These are phyloP conservation scores for Heritiera fomes DNA, from an alignment of 345 rosid species.

Conservation along the genomic window DNA sequence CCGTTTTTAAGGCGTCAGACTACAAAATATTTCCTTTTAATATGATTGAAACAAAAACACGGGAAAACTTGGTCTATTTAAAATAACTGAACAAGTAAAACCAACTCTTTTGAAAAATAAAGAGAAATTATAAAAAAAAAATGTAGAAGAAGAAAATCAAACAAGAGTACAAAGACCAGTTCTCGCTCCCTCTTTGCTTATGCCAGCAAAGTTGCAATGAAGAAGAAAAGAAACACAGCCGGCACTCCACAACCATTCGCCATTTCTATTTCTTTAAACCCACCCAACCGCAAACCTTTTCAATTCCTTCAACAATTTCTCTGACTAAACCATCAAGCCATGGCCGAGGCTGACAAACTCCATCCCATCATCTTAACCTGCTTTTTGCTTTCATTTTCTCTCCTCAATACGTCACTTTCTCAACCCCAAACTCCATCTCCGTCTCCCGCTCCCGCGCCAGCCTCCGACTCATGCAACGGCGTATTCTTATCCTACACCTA, in stretches of 20 bases:
- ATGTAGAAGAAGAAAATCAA: not conserved
- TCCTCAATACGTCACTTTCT: conserved; percentile 11
- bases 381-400: conserved; percentile 7
- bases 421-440: conserved; percentile 20
- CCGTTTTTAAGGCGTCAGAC: not conserved
- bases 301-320: not conserved
- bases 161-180: conserved; percentile 16
- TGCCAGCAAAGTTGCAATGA: conserved; percentile 22
- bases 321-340: conserved; percentile 1
- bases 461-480: conserved; percentile 52
- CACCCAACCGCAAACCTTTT: not conserved
- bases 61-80: not conserved
- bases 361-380: conserved; percentile 6
- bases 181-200: conserved; percentile 8
- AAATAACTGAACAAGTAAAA: not conserved
- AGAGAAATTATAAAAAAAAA: too few relatives aligned
- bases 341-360: not conserved
- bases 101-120: not conserved
- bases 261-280: conserved; percentile 9
- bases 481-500: conserved; percentile 67
- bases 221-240: conserved; percentile 21
- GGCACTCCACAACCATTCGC: conserved; percentile 24
- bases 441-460: conserved; percentile 19
- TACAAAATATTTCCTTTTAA: too few relatives aligned
- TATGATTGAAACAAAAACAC: too few relatives aligned